Conservation (phyloP, 306 rosid species). For the Castanopsis chinensis region DNA sequence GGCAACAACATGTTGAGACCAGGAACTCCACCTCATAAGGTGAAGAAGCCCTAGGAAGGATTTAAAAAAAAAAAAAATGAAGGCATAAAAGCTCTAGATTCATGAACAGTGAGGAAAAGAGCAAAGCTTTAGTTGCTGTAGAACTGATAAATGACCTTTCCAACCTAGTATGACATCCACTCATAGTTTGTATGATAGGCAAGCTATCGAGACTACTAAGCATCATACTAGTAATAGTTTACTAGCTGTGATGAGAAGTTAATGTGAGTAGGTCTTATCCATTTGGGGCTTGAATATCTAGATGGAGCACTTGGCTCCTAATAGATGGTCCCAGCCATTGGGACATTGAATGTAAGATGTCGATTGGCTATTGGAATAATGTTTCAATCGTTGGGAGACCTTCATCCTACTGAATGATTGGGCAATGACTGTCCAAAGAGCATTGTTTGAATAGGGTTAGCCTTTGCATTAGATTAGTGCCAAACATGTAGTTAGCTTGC, state of each 20-base stretch:
- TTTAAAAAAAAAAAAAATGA: not conserved
- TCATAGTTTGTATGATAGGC: not conserved
- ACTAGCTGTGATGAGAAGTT: not conserved
- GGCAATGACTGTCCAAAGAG: not conserved
- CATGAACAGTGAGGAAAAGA: not conserved
- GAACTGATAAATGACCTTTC: not conserved
- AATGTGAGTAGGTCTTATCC: not conserved
- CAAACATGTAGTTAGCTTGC: not conserved
- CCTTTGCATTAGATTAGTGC: not conserved
- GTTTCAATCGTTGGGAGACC: not conserved
- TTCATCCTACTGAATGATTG: not conserved
- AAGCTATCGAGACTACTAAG: not conserved
- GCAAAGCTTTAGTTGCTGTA: not conserved
- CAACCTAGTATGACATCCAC: not conserved
- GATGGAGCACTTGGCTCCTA: not conserved
- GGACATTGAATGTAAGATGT: not conserved
- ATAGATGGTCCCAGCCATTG: not conserved
- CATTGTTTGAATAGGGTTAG: not conserved
- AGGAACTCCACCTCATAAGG: conserved; percentile 60
- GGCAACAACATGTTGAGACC: conserved; percentile 40
- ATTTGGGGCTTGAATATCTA: not conserved
- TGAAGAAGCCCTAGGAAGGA: conserved; percentile 5
- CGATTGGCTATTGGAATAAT: not conserved
- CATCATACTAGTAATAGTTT: not conserved
- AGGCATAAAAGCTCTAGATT: not conserved